Evolutionary conservation across 495 filamentous ascomycete species (phyloP), one percentile per base, ranked within the genome.

Genomic region (Bacidia gigantensis): DNA sequence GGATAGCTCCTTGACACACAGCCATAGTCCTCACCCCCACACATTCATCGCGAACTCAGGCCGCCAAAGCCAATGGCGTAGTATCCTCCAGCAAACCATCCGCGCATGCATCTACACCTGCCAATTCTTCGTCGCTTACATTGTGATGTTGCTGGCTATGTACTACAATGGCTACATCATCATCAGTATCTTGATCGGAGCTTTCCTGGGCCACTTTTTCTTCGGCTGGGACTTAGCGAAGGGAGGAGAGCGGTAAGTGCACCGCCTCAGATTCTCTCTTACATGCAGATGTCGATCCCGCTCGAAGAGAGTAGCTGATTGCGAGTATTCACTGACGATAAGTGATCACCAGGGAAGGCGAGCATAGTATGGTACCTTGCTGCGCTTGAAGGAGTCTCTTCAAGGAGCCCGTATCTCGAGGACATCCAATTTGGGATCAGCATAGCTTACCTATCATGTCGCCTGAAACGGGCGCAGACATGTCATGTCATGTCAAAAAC

Each of bases 131-230:
- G 73, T 82, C 3, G 82, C 81, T 14, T 88, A 86, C 59, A 75
- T 85, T 58, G 63, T 86, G 51, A 84, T 86, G 81, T 62, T 87
- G 50, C 64, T 76, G n/a, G 75, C 77, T 3, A 80, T 81, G 75
- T 82, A 78, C 45, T 83, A 75, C 64, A 83, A 83, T 49, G 80
- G 72, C 25, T 57, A 54, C 3, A 50, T 57, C 39, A 20, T 57
- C 14, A n/a, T 50, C 14, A 42, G 55, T 39, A 50, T 57, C 21
- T 26, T 57, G 12, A 46, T 54, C 9, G 51, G 51, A 11, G 51
- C 46, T 5, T 57, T 32, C 17, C 9, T 57, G 3, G 55, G 55
- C 11, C 40, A 12, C 2, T 57, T 57, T 39, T 11, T 57, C 7
- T 57, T 57, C 40, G 32, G 41, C 11, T 50, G 55, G 51, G 55